Evolutionary conservation across 1,284 basidiomycete species (phyloP), one percentile per base, ranked within the genome.

Genomic region (Porphyrellus sp.): DNA sequence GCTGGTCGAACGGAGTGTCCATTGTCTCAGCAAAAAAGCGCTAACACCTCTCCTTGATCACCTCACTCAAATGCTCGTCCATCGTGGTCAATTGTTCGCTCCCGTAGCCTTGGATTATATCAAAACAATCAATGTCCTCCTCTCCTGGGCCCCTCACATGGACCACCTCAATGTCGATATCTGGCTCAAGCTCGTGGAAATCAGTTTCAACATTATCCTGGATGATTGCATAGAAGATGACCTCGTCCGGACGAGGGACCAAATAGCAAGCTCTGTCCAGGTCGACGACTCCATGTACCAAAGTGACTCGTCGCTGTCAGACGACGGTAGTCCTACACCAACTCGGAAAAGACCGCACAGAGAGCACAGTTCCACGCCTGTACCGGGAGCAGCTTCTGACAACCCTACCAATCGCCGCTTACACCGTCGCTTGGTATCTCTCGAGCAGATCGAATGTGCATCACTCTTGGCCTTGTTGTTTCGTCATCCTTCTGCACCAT

Each of bases 31-130:
- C 63, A 76, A 71, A 54, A 77, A 77, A 50, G 77, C 80, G 8
- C 61, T 81, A 40, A 80, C 77, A 44, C 69, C 78, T 4, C 61
- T 95, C 33, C 71, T 91, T 46, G 74, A 75, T 5, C 90, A 94
- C 65, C 74, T 97, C 49, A 71, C 77, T 5, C 79, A 84, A 51
- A 79, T 79, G 53, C 77, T 93, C 53, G 74, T 83, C 12, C 67
- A 82, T 58, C 71, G 77, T 12, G 77, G 78, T 24, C 61, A 77
- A 39, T 74, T 96, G 9, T 78, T 88, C 47, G 64, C 75, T 8
- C 82, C 84, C 0, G 77, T 93, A 6, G 83, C 89, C 3, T 70
- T 91, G 54, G 84, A 93, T 66, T 97, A 93, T 66, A 76, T 87
- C 54, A 93, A 95, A 66, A 79, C 89, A 0, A 75, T 96, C 31